Conservation (phyloP, 2,329 filamentous ascomycete genomes). For the Penicillium brasilianum region DNA sequence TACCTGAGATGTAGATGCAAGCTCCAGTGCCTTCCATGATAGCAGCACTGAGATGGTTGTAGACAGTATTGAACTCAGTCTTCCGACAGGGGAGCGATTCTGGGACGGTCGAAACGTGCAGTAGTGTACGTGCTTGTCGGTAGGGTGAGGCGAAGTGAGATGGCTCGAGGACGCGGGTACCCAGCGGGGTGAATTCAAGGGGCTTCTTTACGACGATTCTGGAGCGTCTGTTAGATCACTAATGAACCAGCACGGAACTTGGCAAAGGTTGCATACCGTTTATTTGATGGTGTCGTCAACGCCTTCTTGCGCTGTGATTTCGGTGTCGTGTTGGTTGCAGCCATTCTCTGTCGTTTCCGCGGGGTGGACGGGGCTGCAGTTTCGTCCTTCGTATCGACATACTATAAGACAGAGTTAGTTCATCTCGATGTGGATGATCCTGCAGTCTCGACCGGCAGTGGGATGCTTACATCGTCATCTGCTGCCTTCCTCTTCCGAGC, state of each 20-base stretch:
- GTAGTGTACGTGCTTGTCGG: slow-evolving; percentile 81
- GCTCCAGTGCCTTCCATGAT: slow-evolving; percentile 92
- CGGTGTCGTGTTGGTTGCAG: slow-evolving; percentile 50
- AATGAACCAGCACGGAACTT: too few relatives aligned
- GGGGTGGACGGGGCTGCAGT: slow-evolving; percentile 55
- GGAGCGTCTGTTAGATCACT: neutral
- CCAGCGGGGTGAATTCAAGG: slow-evolving; percentile 93
- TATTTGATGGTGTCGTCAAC: slow-evolving; percentile 67
- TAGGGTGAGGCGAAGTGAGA: slow-evolving; percentile 80
- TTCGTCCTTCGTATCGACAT: slow-evolving; percentile 47
- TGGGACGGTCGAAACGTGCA: slow-evolving; percentile 94
- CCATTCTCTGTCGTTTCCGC: slow-evolving; percentile 60
- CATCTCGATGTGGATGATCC: neutral
- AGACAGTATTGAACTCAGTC: slow-evolving; percentile 87
- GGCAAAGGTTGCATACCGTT: slow-evolving; percentile 51
- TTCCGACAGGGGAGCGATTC: slow-evolving; percentile 88
- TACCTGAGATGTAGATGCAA: slow-evolving; percentile 99
- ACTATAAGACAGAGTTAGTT: slow-evolving; percentile 31
- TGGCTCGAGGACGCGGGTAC: slow-evolving; percentile 80
- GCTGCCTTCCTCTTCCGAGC: slow-evolving; percentile 61
- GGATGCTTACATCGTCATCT: slow-evolving; percentile 44
- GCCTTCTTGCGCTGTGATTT: slow-evolving; percentile 48
- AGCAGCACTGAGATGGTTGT: slow-evolving; percentile 89
- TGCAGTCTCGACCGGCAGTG: neutral
- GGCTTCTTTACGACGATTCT: slow-evolving; percentile 79